Percentiles rank a stretch among this genome's conserved stretches.
phyloP scores from a whole-genome alignment of 352 stramenopile genomes.

The Globisporangium echinulatum region DNA sequence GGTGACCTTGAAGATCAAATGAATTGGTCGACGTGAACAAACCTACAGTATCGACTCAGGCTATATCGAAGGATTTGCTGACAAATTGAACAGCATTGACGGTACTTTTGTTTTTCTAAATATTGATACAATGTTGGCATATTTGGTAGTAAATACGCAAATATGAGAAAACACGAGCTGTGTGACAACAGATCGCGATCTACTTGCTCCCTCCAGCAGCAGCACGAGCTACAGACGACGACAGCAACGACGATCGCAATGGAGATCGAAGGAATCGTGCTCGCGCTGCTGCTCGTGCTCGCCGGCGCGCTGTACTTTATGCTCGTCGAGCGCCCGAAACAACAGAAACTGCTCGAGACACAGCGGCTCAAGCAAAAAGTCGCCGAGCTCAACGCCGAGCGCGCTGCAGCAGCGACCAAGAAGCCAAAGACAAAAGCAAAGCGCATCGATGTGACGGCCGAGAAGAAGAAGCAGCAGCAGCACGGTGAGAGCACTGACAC shows the following conservation, averaged over 20 bases:
- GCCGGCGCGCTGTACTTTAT: slow-evolving; percentile 60
- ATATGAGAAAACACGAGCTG: too few species aligned
- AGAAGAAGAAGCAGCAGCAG: slow-evolving; percentile 61
- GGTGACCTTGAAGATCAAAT: too few species aligned
- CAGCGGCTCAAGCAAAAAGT: slow-evolving; percentile 45
- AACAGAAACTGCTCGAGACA: slow-evolving; percentile 20
- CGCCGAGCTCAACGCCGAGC: slow-evolving; percentile 38
- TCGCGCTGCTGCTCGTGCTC: slow-evolving; percentile 51
- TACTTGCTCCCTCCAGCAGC: too few species aligned
- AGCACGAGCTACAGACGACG: not conserved
- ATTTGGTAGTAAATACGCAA: not conserved
- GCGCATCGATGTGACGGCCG: slow-evolving; percentile 65
- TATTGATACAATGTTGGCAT: not conserved
- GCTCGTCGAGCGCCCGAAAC: slow-evolving; percentile 45
- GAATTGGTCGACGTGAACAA: too few species aligned
- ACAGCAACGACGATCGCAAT: slow-evolving; percentile 10
- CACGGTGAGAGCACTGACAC: slow-evolving; percentile 7
- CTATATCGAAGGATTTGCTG: too few species aligned
- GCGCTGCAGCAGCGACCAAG: slow-evolving; percentile 51
- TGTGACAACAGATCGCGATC: not conserved
- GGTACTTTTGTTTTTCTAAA: too few species aligned
- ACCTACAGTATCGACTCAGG: too few species aligned
- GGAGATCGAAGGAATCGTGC: slow-evolving; percentile 27
- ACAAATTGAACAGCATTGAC: too few species aligned
- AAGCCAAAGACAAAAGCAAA: slow-evolving; percentile 55